These are phyloP conservation scores for Eucalyptus sideroxylon DNA, from an alignment of 345 rosid genomes.

Conservation along the genomic window DNA sequence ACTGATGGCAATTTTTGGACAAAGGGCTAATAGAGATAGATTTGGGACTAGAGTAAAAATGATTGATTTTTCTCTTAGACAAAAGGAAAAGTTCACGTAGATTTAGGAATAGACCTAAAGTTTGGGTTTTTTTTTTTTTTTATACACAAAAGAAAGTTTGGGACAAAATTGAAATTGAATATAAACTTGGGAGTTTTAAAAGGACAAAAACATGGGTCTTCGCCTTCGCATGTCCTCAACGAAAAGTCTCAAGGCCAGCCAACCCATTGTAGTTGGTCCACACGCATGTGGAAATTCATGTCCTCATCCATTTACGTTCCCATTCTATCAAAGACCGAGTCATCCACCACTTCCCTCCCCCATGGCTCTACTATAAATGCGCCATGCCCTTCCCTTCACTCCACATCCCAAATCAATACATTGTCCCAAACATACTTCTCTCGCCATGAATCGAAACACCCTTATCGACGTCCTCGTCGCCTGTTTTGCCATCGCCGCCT, in stretches of 20 bases:
- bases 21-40: no score
- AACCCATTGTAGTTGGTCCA: background rate
- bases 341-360: background rate
- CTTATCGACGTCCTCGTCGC: background rate
- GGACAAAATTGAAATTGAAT: no score
- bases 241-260: background rate
- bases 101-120: no score
- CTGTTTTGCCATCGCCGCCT: background rate
- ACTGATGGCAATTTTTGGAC: no score
- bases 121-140: no score
- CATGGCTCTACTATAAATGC: background rate
- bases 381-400: background rate
- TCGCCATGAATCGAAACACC: background rate
- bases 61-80: no score
- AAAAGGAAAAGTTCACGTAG: no score
- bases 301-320: background rate
- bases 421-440: background rate
- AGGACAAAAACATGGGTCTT: background rate
- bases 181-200: no score
- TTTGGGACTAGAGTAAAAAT: no score
- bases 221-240: background rate
- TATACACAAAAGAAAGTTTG: no score
- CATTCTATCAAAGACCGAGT: background rate
- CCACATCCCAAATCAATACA: background rate
- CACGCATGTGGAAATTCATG: background rate